phyloP scores from a whole-genome alignment of 257 asterid species.

The Anisodus tanguticus region DNA sequence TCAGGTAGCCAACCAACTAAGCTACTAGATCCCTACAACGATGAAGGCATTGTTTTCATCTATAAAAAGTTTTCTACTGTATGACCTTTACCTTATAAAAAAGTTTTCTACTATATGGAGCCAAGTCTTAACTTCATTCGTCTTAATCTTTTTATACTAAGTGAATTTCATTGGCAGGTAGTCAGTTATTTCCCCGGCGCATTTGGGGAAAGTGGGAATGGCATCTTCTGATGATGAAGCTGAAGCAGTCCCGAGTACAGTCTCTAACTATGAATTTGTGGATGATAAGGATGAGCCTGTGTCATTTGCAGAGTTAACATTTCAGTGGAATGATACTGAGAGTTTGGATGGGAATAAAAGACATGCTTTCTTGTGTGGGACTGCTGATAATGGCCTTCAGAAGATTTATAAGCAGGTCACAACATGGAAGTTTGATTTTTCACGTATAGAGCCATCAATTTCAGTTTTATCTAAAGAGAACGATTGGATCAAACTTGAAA shows the following conservation, averaged over 20 bases:
- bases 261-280: conserved; percentile 61
- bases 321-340: conserved; percentile 53
- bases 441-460: conserved; percentile 59
- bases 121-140: not conserved
- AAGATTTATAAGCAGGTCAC: conserved; percentile 63
- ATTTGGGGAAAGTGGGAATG: conserved; percentile 44
- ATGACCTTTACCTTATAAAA: not conserved
- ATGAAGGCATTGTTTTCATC: not conserved
- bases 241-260: conserved; percentile 46
- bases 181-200: not conserved
- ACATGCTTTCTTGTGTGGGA: conserved; percentile 60
- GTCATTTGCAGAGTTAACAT: conserved; percentile 62
- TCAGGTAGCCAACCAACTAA: too few species aligned
- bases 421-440: conserved; percentile 78
- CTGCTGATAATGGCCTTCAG: conserved; percentile 68
- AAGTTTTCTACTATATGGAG: conserved; percentile 2
- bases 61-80: not conserved
- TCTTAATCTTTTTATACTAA: conserved; percentile 14
- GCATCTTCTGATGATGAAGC: conserved; percentile 80
- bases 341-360: conserved; percentile 35
- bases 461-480: conserved; percentile 65
- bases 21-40: too few species aligned
- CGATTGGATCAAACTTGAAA: conserved; percentile 78
- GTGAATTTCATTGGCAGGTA: conserved; percentile 16
- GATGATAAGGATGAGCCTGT: conserved; percentile 48